A percentile compares a stretch with the other conserved stretches of the same genome.
phyloP scores from a whole-genome alignment of 1,284 basidiomycete species.

The Cystobasidiaceae sp. region DNA sequence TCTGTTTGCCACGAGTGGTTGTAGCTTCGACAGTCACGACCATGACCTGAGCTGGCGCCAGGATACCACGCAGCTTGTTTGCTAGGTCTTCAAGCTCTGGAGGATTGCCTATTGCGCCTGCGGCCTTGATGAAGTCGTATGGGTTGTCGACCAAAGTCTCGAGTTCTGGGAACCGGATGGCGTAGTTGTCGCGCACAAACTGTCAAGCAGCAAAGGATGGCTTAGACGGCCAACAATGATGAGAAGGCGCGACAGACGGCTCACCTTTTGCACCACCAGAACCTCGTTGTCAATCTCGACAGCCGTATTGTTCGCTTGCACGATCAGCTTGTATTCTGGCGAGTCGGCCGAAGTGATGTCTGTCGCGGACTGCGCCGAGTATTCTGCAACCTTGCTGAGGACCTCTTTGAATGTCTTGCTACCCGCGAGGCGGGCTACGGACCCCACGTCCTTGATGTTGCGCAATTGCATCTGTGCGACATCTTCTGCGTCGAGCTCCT shows the following conservation, averaged over 20 bases:
- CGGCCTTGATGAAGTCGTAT: constrained; percentile 85
- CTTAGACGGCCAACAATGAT: background rate
- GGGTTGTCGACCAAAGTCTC: constrained; percentile 91
- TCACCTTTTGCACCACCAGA: constrained; percentile 87
- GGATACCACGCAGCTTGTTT: constrained; percentile 68
- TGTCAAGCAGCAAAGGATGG: constrained; percentile 42
- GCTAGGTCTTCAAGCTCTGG: constrained; percentile 65
- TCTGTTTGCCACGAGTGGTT: constrained; percentile 70
- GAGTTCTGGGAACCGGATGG: constrained; percentile 90
- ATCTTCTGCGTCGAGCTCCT: constrained; percentile 85
- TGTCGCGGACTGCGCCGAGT: constrained; percentile 66
- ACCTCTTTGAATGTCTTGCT: constrained; percentile 80
- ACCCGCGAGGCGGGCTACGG: constrained; percentile 80
- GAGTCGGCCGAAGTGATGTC: constrained; percentile 74
- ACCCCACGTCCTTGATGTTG: constrained; percentile 71
- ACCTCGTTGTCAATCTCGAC: constrained; percentile 99
- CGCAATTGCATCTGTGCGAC: constrained; percentile 87
- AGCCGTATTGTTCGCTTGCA: constrained; percentile 93
- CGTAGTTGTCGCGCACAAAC: constrained; percentile 98
- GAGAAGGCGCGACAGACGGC: constrained; percentile 34
- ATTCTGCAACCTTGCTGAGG: constrained; percentile 83
- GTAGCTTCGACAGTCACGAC: constrained; percentile 94
- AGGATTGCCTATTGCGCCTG: constrained; percentile 79
- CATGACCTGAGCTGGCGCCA: constrained; percentile 90
- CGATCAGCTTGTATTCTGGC: constrained; percentile 93